Base-by-base conservation (phyloP, 1,139 yeast species). In the Lodderomyces beijingensis region DNA sequence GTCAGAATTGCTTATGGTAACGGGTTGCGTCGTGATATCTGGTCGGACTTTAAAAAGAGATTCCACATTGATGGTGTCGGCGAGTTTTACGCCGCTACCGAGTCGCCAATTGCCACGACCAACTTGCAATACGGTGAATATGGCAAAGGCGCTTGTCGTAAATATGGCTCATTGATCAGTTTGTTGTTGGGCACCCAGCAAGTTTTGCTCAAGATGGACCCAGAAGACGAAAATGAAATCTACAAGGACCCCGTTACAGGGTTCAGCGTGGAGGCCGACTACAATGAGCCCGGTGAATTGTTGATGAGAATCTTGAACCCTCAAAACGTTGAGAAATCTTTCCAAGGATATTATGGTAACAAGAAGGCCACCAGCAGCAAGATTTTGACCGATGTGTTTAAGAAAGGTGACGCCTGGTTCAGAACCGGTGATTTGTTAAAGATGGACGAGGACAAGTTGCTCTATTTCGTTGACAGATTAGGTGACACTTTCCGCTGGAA, bases 401-500 rank as follows among this genome's bases (percentile, higher is more conserved):
- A 63, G 40, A 76, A 82, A 51, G 96, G 96, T 18, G 98, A 91
- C 55, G 95, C 94, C 0, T 91, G 88, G 82, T 81, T 83, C 49
- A 72, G 96, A 51, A 74, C 86, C 24, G 97, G 96, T 28, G 98
- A 91, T 55, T 66, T 91, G 46, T 66, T 89, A 50, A 76, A 66
- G 46, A 63, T 69, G 53, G 96, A 88, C 53, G 65, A 65, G 21
- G 74, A 81, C 44, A 84, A 88, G 1, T 63, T 82, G 46, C 66
- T 84, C 49, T 87, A 83, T 58, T 91, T 91, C 57, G 88, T 87
- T 31, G 98, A 89, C 61, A 68, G 98, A 50, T 64, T 89, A 52
- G 98, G 98, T 25, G 98, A 91, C 53, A 89, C 97, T 0, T 91
- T 84, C 66, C 74, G 98, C 46, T 91, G 97, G 97, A 89, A 88